Evolutionary conservation across 2,329 filamentous ascomycete species (phyloP).

Genomic region (Beauveria rudraprayagi): DNA sequence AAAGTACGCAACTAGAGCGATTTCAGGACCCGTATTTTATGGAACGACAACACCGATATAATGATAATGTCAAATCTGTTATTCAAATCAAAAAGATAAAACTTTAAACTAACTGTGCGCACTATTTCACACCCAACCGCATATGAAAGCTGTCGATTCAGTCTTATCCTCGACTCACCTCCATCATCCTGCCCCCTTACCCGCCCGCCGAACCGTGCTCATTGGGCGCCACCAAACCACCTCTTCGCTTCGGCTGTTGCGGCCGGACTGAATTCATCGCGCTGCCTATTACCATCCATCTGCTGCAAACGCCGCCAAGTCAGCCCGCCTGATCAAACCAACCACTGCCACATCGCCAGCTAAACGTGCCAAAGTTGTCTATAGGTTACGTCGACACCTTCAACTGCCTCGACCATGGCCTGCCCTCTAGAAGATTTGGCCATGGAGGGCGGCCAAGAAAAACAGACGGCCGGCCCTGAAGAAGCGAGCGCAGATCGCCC

Average conservation of each 20-base stretch:
- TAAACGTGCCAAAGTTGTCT: neutral
- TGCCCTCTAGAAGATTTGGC: neutral
- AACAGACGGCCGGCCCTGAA: neutral
- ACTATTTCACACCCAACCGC: no score
- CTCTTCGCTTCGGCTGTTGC: no score
- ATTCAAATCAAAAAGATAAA: no score
- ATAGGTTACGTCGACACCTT: neutral
- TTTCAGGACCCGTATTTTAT: no score
- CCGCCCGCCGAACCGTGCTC: neutral
- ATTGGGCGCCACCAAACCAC: no score
- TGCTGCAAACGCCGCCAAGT: neutral
- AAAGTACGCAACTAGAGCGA: no score
- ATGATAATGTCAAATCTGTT: no score
- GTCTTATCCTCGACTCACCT: no score
- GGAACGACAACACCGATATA: no score
- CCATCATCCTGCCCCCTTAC: no score
- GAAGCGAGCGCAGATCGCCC: neutral
- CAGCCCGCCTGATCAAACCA: neutral
- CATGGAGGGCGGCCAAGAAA: neutral
- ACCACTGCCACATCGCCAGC: neutral
- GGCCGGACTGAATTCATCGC: neutral
- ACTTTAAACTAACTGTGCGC: no score
- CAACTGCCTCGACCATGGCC: neutral
- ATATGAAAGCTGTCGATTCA: no score
- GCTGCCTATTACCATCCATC: neutral